phyloP scores from a whole-genome alignment of 2,329 filamentous ascomycete species.

The Elsinoe necatrix region DNA sequence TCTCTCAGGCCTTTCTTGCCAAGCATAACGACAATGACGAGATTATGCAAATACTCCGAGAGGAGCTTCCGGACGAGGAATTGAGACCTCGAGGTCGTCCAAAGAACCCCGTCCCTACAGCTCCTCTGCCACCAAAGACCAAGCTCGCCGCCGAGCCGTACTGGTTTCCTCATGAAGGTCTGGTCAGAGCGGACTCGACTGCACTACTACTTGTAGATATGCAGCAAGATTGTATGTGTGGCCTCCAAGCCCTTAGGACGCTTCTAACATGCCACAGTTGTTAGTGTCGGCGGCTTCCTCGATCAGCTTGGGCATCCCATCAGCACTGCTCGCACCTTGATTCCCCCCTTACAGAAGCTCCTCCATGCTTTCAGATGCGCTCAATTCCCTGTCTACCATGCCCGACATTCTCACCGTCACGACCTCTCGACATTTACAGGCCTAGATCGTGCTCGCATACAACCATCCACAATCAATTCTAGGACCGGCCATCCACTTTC shows the following conservation, averaged over 20 bases:
- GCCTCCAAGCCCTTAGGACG: background rate
- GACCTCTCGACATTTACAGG: constrained; percentile 12
- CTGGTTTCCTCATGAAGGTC: constrained; percentile 12
- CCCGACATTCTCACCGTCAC: constrained; percentile 13
- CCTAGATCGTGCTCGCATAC: constrained; percentile 1
- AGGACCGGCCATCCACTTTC: background rate
- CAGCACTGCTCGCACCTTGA: constrained; percentile 4
- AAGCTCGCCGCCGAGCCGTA: constrained; percentile 8
- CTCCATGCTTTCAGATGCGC: constrained; percentile 7
- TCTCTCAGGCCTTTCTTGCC: constrained; percentile 9
- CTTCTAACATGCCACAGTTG: background rate
- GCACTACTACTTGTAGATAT: constrained; percentile 11
- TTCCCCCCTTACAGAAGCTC: constrained; percentile 1
- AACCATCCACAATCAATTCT: background rate
- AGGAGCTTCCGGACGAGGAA: constrained; percentile 5
- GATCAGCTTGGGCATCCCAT: constrained; percentile 12
- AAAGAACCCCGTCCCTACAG: background rate
- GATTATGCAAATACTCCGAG: constrained; percentile 6
- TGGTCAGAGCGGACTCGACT: constrained; percentile 8
- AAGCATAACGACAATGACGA: constrained; percentile 4
- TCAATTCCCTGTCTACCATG: constrained; percentile 11
- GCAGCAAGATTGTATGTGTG: constrained; percentile 10
- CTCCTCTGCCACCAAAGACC: constrained; percentile 3
- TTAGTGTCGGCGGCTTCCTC: constrained; percentile 6
- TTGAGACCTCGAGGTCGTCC: constrained; percentile 8